Evolutionary conservation across 108 stramenopile species (phyloP).

Genomic region (Bacterosira constricta): DNA sequence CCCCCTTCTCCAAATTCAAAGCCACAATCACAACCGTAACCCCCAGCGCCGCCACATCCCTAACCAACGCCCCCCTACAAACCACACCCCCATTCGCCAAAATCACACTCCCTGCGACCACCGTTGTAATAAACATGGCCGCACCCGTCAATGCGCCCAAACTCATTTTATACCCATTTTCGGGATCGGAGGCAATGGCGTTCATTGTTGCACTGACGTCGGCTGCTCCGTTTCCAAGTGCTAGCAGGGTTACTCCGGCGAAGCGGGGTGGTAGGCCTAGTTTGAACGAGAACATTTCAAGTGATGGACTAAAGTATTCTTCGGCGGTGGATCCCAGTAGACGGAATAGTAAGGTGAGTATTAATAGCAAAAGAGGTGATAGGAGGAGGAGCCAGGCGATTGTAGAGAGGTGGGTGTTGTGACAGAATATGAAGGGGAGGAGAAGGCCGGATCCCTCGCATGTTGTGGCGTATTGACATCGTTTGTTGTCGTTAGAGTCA

Average conservation of each 20-base stretch:
- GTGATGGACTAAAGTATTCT: conserved; percentile 91
- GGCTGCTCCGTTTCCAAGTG: conserved; percentile 97
- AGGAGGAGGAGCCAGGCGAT: conserved; percentile 52
- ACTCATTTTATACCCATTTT: conserved; percentile 82
- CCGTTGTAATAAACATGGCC: conserved; percentile 88
- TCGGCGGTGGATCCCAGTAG: conserved; percentile 94
- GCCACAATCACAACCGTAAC: conserved; percentile 72
- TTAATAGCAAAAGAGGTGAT: conserved; percentile 63
- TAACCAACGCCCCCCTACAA: conserved; percentile 85
- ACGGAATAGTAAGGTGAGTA: conserved; percentile 82
- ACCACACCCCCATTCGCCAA: conserved; percentile 73
- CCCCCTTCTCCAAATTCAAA: conserved; percentile 50
- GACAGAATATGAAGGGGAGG: conserved; percentile 75
- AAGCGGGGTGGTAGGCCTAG: conserved; percentile 92
- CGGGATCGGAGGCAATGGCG: conserved; percentile 69
- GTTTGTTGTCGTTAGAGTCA: conserved; percentile 17
- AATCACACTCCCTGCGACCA: conserved; percentile 84
- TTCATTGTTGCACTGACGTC: conserved; percentile 93
- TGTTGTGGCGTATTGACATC: conserved; percentile 73
- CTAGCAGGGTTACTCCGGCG: conserved; percentile 95
- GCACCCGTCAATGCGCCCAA: conserved; percentile 95
- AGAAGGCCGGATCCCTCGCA: conserved; percentile 70
- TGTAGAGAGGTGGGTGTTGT: conserved; percentile 24
- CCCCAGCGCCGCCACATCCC: conserved; percentile 76
- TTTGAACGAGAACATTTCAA: conserved; percentile 89